These are phyloP conservation scores for Pyracantha coccinea DNA, from an alignment of 331 rosid species.

Conservation along the genomic window DNA sequence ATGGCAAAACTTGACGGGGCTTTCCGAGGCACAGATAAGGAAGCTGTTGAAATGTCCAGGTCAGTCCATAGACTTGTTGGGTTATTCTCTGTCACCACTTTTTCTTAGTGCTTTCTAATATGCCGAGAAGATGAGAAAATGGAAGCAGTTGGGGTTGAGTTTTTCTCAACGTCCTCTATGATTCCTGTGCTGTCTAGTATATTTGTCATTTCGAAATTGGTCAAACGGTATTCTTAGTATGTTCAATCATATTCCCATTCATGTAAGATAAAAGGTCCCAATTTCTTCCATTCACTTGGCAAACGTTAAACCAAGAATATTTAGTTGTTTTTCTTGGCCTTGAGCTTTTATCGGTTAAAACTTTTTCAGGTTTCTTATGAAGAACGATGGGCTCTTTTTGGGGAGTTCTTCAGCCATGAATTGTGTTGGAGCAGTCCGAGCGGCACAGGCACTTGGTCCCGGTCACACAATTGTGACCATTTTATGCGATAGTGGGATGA, in stretches of 20 bases:
- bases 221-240: neutral
- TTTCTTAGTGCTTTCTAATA: neutral
- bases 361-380: slow-evolving; percentile 58
- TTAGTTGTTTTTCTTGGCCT: neutral
- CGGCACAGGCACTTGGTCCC: slow-evolving; percentile 75
- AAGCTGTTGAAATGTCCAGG: slow-evolving; percentile 95
- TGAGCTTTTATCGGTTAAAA: neutral
- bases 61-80: slow-evolving; percentile 10
- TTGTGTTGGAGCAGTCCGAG: slow-evolving; percentile 88
- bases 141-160: neutral
- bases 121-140: neutral
- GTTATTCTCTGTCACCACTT: neutral
- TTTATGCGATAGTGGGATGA: slow-evolving; percentile 89
- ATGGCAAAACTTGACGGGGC: slow-evolving; percentile 88
- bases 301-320: neutral
- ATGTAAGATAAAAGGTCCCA: neutral
- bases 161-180: neutral
- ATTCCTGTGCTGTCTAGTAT: neutral
- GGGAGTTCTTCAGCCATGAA: slow-evolving; percentile 97
- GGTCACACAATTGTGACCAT: slow-evolving; percentile 91
- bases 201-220: neutral
- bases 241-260: neutral
- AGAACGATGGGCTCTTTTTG: slow-evolving; percentile 82
- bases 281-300: neutral
- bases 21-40: slow-evolving; percentile 69